phyloP scores from a whole-genome alignment of 1,284 basidiomycete genomes.

The Pascua sp. region DNA sequence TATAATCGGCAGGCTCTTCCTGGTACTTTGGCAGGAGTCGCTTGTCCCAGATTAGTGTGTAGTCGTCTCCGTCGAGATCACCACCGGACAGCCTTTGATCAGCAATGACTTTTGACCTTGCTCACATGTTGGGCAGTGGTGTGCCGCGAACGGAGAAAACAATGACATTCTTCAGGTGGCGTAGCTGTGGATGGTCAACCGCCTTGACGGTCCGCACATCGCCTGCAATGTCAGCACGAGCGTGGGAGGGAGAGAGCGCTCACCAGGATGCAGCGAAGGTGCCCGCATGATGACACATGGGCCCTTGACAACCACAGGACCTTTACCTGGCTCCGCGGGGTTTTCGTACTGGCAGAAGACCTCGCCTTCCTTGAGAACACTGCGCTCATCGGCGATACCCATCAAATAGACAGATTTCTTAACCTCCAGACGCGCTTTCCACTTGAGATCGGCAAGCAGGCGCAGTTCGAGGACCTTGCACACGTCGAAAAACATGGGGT shows the following conservation, averaged over 20 bases:
- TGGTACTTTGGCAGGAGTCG: conserved; percentile 13
- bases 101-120: background rate
- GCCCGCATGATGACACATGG: conserved; percentile 27
- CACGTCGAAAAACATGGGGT: conserved; percentile 24
- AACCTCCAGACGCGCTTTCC: conserved; percentile 26
- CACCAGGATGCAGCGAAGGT: conserved; percentile 22
- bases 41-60: conserved; percentile 31
- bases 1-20: conserved; percentile 18
- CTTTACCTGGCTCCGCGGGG: conserved; percentile 8
- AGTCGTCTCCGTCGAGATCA: conserved; percentile 30
- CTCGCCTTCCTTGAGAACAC: conserved; percentile 24
- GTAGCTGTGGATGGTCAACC: conserved; percentile 24
- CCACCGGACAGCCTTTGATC: conserved; percentile 24
- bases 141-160: conserved; percentile 26
- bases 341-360: conserved; percentile 33
- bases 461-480: conserved; percentile 19
- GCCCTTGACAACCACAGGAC: conserved; percentile 18
- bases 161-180: conserved; percentile 30
- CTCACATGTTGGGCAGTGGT: conserved; percentile 25
- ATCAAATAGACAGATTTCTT: conserved; percentile 25
- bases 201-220: conserved; percentile 27
- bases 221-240: conserved; percentile 6
- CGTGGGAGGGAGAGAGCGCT: background rate
- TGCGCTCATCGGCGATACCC: conserved; percentile 29
- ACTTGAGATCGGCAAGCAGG: conserved; percentile 23